These are phyloP conservation scores for Ganoderma sinense DNA, from an alignment of 1,284 basidiomycete genomes.

Conservation along the genomic window DNA sequence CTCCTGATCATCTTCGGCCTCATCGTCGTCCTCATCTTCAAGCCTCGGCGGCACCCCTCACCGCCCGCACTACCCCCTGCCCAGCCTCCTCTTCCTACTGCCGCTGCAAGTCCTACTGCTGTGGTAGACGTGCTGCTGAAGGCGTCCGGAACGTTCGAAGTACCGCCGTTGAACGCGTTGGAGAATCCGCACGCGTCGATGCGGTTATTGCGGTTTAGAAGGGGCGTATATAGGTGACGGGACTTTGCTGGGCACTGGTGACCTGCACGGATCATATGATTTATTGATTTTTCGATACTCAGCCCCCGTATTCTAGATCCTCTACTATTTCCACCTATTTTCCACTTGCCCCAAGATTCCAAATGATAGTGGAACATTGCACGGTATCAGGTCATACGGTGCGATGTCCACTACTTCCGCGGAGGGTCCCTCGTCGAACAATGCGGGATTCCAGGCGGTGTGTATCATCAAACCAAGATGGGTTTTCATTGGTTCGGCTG, in stretches of 20 bases:
- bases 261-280: constrained; percentile 1
- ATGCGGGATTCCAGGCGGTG: background rate
- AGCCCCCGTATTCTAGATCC: constrained; percentile 5
- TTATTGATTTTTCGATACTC: constrained; percentile 6
- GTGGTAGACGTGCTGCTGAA: background rate
- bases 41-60: constrained; percentile 61
- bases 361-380: background rate
- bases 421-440: background rate
- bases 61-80: constrained; percentile 21
- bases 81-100: background rate
- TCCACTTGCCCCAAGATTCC: background rate
- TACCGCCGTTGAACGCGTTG: background rate
- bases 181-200: constrained; percentile 10
- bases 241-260: background rate
- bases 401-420: background rate
- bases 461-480: background rate
- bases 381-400: too few species aligned
- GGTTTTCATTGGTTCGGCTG: background rate
- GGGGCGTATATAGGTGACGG: constrained; percentile 12
- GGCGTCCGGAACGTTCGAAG: background rate
- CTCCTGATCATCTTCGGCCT: constrained; percentile 90
- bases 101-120: background rate
- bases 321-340: background rate
- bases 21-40: constrained; percentile 83
- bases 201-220: constrained; percentile 13